phyloP scores from a whole-genome alignment of 2,329 filamentous ascomycete genomes.

The Colletotrichum truncatum region DNA sequence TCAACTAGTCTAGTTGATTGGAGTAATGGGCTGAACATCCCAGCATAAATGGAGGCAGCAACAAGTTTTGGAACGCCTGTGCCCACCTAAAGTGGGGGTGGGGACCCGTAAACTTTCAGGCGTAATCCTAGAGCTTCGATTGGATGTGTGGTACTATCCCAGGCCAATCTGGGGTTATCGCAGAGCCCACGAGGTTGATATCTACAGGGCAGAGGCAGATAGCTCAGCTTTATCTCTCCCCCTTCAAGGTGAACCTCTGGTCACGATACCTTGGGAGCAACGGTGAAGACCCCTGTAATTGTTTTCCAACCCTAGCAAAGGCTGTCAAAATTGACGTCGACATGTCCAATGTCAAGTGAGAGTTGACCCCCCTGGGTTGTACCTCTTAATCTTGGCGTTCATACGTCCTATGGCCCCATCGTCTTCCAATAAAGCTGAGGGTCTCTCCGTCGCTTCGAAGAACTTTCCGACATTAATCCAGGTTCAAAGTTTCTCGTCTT shows the following conservation, averaged over 20 bases:
- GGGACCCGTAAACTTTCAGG: slow-evolving; percentile 19
- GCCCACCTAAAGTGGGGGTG: slow-evolving; percentile 21
- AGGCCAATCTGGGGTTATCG: slow-evolving; percentile 1
- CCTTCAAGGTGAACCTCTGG: neutral
- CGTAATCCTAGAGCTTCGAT: slow-evolving; percentile 5
- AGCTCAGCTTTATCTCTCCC: slow-evolving; percentile 1
- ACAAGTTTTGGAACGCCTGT: neutral
- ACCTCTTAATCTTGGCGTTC: neutral
- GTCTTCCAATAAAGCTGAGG: slow-evolving; percentile 17
- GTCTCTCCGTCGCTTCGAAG: neutral
- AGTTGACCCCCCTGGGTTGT: neutral
- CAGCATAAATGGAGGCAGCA: neutral
- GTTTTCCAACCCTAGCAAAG: neutral
- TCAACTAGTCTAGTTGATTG: slow-evolving; percentile 14
- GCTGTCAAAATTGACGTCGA: slow-evolving; percentile 8
- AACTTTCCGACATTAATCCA: neutral
- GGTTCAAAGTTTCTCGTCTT: slow-evolving; percentile 12
- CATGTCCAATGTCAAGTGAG: slow-evolving; percentile 11
- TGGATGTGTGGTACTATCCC: neutral
- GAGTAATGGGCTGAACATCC: slow-evolving; percentile 8
- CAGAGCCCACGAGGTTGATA: slow-evolving; percentile 15
- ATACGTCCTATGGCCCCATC: neutral
- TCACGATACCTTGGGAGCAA: neutral
- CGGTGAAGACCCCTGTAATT: slow-evolving; percentile 14
- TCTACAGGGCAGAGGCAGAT: slow-evolving; percentile 5